phyloP scores from a whole-genome alignment of 2,329 filamentous ascomycete genomes.

The Fusarium buxicola region DNA sequence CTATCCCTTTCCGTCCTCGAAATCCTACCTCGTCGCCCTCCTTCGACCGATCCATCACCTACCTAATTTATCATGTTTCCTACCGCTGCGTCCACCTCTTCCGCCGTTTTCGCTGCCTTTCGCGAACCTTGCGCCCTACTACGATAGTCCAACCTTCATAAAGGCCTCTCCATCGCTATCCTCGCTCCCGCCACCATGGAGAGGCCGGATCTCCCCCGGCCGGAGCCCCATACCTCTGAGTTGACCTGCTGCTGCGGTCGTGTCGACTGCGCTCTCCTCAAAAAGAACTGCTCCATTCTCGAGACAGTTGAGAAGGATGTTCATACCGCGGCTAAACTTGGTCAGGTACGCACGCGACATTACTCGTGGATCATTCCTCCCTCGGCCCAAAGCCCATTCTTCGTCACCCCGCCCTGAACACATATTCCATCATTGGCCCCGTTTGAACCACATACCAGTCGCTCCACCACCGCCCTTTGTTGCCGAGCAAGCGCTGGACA shows the following conservation, averaged over 20 bases:
- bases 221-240: slow-evolving; percentile 47
- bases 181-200: slow-evolving; percentile 39
- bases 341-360: slow-evolving; percentile 79
- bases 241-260: slow-evolving; percentile 87
- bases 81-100: slow-evolving; percentile 16
- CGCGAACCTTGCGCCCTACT: slow-evolving; percentile 15
- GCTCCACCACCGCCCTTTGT: background rate
- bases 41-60: background rate
- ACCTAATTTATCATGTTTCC: slow-evolving; percentile 38
- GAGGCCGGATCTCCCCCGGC: slow-evolving; percentile 40
- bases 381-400: slow-evolving; percentile 6
- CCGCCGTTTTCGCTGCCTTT: slow-evolving; percentile 16
- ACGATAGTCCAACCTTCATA: slow-evolving; percentile 25
- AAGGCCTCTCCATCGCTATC: slow-evolving; percentile 39
- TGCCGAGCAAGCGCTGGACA: slow-evolving; percentile 21
- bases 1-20: background rate
- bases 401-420: slow-evolving; percentile 18
- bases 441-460: slow-evolving; percentile 41
- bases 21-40: background rate
- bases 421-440: slow-evolving; percentile 2
- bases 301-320: slow-evolving; percentile 89
- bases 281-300: slow-evolving; percentile 81
- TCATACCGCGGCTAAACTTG: slow-evolving; percentile 84
- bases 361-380: slow-evolving; percentile 43
- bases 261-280: slow-evolving; percentile 80